These are phyloP conservation scores for Schrenkiella parvula DNA, from an alignment of 345 rosid genomes.

Conservation along the genomic window DNA sequence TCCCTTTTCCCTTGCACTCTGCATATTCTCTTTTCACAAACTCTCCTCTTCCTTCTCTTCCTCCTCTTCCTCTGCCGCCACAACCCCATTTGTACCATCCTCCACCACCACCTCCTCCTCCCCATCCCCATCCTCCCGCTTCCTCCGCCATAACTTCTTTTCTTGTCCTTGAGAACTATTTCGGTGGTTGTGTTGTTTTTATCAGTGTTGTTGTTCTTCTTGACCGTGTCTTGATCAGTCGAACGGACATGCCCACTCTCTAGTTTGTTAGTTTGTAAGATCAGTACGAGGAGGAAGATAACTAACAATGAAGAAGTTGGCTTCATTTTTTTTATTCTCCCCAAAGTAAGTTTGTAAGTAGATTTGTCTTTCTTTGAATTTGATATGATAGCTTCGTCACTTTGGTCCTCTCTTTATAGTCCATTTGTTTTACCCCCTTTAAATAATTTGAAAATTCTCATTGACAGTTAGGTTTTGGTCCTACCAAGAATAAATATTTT, in stretches of 20 bases:
- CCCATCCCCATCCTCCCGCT: constrained; percentile 38
- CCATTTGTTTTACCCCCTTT: background rate
- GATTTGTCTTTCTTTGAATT: background rate
- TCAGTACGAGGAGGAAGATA: constrained; percentile 11
- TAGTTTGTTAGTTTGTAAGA: constrained; percentile 19
- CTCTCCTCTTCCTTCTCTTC: constrained; percentile 33
- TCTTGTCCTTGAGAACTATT: constrained; percentile 26
- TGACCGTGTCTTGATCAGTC: constrained; percentile 14
- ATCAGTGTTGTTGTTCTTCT: constrained; percentile 2
- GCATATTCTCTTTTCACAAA: constrained; percentile 52
- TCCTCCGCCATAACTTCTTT: constrained; percentile 30
- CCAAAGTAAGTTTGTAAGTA: constrained; percentile 13
- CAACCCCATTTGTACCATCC: constrained; percentile 63
- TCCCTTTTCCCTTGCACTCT: constrained; percentile 49
- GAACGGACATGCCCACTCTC: constrained; percentile 16
- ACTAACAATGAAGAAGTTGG: constrained; percentile 15
- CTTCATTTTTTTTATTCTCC: constrained; percentile 15
- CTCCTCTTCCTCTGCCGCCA: constrained; percentile 19
- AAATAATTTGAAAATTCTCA: background rate
- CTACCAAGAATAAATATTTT: background rate
- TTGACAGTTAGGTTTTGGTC: constrained; percentile 22
- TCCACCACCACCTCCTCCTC: constrained; percentile 50
- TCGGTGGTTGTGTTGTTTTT: constrained; percentile 9
- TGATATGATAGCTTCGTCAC: constrained; percentile 22
- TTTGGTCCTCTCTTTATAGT: constrained; percentile 24